Evolutionary conservation across 768 basidiomycete species (phyloP).

Genomic region (Thelephora ganbajun): DNA sequence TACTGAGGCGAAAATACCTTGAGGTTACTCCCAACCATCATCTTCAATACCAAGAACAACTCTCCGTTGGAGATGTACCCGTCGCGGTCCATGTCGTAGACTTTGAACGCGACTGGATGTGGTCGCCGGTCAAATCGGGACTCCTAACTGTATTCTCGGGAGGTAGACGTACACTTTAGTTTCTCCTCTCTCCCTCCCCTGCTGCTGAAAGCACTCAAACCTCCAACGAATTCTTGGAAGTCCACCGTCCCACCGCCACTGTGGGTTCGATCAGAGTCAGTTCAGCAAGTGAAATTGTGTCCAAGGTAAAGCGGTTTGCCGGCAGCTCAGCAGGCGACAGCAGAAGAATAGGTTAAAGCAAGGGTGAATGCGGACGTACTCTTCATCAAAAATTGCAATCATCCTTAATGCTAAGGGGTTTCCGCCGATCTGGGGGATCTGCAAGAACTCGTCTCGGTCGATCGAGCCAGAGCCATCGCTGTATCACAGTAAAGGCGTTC

Average conservation of each 20-base stretch:
- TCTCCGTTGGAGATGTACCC: slow-evolving; percentile 98
- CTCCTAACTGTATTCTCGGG: background rate
- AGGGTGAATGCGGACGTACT: slow-evolving; percentile 43
- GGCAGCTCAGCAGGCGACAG: background rate
- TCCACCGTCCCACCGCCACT: slow-evolving; percentile 98
- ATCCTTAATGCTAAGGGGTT: slow-evolving; percentile 93
- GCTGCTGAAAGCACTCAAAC: slow-evolving; percentile 93
- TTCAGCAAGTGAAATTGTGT: background rate
- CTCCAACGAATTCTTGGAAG: slow-evolving; percentile 98
- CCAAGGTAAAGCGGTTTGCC: background rate
- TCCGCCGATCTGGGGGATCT: slow-evolving; percentile 97
- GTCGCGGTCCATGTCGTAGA: slow-evolving; percentile 97
- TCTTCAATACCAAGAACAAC: slow-evolving; percentile 95
- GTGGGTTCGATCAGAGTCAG: slow-evolving; percentile 2
- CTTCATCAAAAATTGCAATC: slow-evolving; percentile 99
- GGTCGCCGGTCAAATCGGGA: background rate
- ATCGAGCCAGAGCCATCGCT: slow-evolving; percentile 97
- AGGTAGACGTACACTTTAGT: slow-evolving; percentile 59
- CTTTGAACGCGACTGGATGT: slow-evolving; percentile 91
- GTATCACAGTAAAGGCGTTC: background rate
- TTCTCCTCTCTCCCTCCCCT: slow-evolving; percentile 96
- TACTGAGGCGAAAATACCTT: slow-evolving; percentile 41
- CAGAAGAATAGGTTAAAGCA: background rate
- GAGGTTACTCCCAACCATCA: slow-evolving; percentile 99
- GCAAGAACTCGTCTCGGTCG: slow-evolving; percentile 96